Conservation (phyloP, 306 rosid genomes). For the Herpetospermum pedunculosum region DNA sequence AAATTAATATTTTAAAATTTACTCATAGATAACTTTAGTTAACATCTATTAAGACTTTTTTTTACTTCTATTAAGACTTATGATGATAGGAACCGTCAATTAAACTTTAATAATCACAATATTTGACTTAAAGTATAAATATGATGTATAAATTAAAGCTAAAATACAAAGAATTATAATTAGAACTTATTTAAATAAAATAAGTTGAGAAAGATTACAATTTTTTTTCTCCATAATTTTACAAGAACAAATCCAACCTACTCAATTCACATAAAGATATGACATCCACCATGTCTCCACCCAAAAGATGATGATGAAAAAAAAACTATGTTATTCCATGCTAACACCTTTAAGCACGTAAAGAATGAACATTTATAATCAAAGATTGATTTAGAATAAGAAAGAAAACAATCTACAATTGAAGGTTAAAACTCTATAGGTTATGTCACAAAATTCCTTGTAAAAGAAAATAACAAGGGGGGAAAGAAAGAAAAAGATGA, state of each 20-base stretch:
- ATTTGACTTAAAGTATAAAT: no score
- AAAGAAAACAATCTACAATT: not conserved
- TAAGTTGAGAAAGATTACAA: not conserved
- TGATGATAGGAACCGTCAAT: no score
- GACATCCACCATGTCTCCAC: no score
- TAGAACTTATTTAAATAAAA: no score
- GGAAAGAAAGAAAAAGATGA: not conserved
- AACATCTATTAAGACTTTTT: not conserved
- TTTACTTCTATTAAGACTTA: not conserved
- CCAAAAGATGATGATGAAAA: no score
- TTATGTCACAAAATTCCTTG: not conserved
- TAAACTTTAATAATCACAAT: not conserved
- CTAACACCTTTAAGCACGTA: not conserved
- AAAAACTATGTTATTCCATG: no score
- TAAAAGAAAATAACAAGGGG: not conserved
- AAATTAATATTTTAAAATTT: not conserved
- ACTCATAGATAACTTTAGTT: not conserved
- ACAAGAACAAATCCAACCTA: no score
- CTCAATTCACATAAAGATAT: no score
- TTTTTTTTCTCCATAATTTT: no score
- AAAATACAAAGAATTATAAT: no score
- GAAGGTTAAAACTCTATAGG: not conserved
- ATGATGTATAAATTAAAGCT: no score
- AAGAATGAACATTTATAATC: not conserved
- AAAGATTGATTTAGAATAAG: not conserved